A percentile compares a stretch with the other conserved stretches of the same genome.
Conservation (phyloP, 2,329 filamentous ascomycete species). For the Epicoccum nigrum region DNA sequence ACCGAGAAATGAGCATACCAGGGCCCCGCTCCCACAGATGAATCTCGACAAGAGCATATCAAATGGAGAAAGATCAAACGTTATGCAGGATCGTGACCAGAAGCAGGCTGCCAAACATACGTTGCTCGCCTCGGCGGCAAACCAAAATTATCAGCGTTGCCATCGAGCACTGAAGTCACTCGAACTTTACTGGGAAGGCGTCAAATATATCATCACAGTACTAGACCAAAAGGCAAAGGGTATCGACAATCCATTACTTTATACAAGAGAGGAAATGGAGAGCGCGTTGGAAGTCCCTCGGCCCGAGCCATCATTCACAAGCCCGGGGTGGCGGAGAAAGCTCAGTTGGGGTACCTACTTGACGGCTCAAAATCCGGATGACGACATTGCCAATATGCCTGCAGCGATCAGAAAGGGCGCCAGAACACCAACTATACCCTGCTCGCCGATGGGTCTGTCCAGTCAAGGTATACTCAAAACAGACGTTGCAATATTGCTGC, state of each 20-base stretch:
- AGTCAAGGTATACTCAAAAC: slow-evolving; percentile 53
- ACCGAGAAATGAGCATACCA: slow-evolving; percentile 1
- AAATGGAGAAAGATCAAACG: slow-evolving; percentile 22
- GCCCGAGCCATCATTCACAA: slow-evolving; percentile 56
- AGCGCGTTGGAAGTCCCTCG: slow-evolving; percentile 65
- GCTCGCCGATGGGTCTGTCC: slow-evolving; percentile 57
- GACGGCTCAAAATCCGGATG: slow-evolving; percentile 40
- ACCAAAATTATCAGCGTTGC: slow-evolving; percentile 85
- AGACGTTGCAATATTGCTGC: not conserved
- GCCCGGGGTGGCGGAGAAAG: slow-evolving; percentile 58
- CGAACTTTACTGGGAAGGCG: slow-evolving; percentile 85
- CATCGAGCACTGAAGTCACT: slow-evolving; percentile 82
- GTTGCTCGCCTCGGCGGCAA: slow-evolving; percentile 78
- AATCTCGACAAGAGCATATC: slow-evolving; percentile 9
- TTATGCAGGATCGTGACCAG: slow-evolving; percentile 42
- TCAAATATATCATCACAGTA: slow-evolving; percentile 84
- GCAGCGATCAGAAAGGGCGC: slow-evolving; percentile 41
- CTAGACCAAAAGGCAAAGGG: slow-evolving; percentile 88
- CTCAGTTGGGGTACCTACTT: slow-evolving; percentile 53
- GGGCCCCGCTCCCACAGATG: slow-evolving; percentile 1
- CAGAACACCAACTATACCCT: slow-evolving; percentile 40
- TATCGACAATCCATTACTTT: slow-evolving; percentile 74
- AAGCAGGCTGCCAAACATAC: slow-evolving; percentile 68
- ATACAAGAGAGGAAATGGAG: slow-evolving; percentile 77
- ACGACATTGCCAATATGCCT: slow-evolving; percentile 39